Percentiles rank a stretch among this genome's conserved stretches.
These are phyloP conservation scores for Parasitella parasitica DNA, from an alignment of 371 early-diverging fungal genomes.

Conservation along the genomic window DNA sequence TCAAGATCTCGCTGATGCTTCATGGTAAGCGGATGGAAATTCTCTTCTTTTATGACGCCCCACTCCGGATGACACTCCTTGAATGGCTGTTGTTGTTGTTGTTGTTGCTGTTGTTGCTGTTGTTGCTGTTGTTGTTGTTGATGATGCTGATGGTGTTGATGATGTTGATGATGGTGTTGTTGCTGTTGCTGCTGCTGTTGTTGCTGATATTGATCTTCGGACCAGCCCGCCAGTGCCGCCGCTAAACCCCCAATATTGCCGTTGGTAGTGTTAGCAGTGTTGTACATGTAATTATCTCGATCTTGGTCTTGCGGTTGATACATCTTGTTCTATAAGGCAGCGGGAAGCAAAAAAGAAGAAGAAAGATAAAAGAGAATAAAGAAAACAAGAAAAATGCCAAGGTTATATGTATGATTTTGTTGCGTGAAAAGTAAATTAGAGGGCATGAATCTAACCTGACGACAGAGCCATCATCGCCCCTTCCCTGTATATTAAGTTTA, in stretches of 20 bases:
- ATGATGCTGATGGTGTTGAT: neutral
- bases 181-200: neutral
- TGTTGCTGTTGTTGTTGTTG: neutral
- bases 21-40: slow-evolving; percentile 43
- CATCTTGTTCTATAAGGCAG: neutral
- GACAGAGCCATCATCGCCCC: neutral
- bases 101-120: neutral
- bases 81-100: no score
- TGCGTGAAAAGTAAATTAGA: neutral
- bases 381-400: neutral
- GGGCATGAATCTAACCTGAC: slow-evolving; percentile 2
- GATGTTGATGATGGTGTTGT: neutral
- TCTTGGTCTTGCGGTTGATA: slow-evolving; percentile 1
- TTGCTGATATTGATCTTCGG: slow-evolving; percentile 7
- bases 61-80: slow-evolving; percentile 53
- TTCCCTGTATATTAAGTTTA: neutral
- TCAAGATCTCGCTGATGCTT: slow-evolving; percentile 51
- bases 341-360: neutral
- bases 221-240: slow-evolving; percentile 8
- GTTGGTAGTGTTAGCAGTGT: neutral
- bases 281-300: slow-evolving; percentile 1
- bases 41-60: slow-evolving; percentile 48
- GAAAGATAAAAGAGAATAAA: neutral
- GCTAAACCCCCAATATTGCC: slow-evolving; percentile 6
- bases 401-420: neutral